Percentiles rank a stretch among this genome's conserved stretches.
Conservation (phyloP, 306 rosid species). For the Coriaria nepalensis region DNA sequence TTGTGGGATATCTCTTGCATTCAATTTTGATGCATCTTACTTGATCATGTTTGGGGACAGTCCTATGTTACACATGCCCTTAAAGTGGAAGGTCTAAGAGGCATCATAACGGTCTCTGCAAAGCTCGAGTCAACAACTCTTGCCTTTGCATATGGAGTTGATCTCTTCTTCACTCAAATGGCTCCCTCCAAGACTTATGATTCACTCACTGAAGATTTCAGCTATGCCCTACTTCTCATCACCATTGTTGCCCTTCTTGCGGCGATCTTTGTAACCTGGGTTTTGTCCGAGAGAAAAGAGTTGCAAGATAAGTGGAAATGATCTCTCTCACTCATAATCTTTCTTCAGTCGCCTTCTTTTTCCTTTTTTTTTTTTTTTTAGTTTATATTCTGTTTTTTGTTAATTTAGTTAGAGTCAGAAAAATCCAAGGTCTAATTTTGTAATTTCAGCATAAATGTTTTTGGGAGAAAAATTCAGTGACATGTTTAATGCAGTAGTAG, state of each 20-base stretch:
- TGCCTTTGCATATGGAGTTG: slow-evolving; percentile 83
- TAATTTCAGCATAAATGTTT: neutral
- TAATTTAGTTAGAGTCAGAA: slow-evolving; percentile 16
- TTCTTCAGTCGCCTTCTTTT: slow-evolving; percentile 1
- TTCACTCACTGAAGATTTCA: slow-evolving; percentile 97
- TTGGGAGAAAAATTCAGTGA: too few species aligned
- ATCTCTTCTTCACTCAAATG: slow-evolving; percentile 72
- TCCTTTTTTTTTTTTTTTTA: neutral
- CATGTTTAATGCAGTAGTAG: too few species aligned
- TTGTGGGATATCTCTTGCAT: too few species aligned
- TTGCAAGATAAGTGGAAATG: slow-evolving; percentile 90
- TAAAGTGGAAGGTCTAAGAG: slow-evolving; percentile 79
- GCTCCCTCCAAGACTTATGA: slow-evolving; percentile 93
- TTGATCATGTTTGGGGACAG: slow-evolving; percentile 22
- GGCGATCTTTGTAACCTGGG: slow-evolving; percentile 80
- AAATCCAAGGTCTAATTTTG: slow-evolving; percentile 6
- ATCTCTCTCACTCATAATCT: slow-evolving; percentile 15
- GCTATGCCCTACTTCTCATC: slow-evolving; percentile 89
- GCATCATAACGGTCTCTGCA: slow-evolving; percentile 74
- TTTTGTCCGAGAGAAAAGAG: slow-evolving; percentile 79
- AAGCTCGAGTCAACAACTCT: slow-evolving; percentile 90
- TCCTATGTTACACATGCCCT: slow-evolving; percentile 73
- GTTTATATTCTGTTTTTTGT: neutral
- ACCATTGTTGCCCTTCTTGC: slow-evolving; percentile 81
- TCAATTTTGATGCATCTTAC: neutral